Conservation (phyloP, 2,329 filamentous ascomycete species). For the Teratosphaeria pseudoeucalypti region DNA sequence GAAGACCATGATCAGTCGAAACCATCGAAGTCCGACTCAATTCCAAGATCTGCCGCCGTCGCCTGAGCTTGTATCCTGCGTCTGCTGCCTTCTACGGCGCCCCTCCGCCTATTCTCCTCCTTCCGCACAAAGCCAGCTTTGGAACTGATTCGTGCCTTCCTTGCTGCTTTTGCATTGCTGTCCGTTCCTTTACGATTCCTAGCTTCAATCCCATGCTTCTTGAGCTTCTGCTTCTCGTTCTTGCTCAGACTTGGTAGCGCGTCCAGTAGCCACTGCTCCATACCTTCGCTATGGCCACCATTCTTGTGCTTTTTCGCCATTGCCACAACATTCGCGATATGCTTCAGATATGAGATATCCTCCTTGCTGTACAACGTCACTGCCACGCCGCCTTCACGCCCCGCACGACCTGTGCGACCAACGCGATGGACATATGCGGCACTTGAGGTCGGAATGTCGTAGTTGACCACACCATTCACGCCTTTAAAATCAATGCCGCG, state of each 20-base stretch:
- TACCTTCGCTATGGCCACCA: conserved; percentile 32
- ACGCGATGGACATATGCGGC: conserved; percentile 90
- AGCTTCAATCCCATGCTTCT: conserved; percentile 69
- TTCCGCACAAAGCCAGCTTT: conserved; percentile 67
- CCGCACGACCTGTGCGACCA: conserved; percentile 80
- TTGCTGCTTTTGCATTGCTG: conserved; percentile 33
- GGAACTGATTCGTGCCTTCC: conserved; percentile 63
- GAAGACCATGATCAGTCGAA: conserved; percentile 23
- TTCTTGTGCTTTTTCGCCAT: conserved; percentile 61
- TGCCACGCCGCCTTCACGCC: conserved; percentile 74
- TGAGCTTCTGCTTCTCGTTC: conserved; percentile 69
- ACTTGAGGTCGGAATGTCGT: conserved; percentile 86
- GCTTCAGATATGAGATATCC: conserved; percentile 81
- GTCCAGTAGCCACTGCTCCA: conserved; percentile 81
- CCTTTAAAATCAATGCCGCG: conserved; percentile 91
- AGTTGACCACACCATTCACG: conserved; percentile 93
- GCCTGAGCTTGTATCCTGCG: conserved; percentile 18
- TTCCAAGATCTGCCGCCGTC: conserved; percentile 10
- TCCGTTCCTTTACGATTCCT: conserved; percentile 37
- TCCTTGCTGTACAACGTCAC: conserved; percentile 95
- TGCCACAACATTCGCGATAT: conserved; percentile 84
- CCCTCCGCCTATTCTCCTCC: conserved; percentile 53
- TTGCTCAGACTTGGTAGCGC: conserved; percentile 76
- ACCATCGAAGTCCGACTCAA: conserved; percentile 32
- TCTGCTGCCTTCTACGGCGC: conserved; percentile 27